A percentile compares a stretch with the other conserved stretches of the same genome.
These are phyloP conservation scores for Aureobasidium sp. DNA, from an alignment of 2,329 filamentous ascomycete species.

Conservation along the genomic window DNA sequence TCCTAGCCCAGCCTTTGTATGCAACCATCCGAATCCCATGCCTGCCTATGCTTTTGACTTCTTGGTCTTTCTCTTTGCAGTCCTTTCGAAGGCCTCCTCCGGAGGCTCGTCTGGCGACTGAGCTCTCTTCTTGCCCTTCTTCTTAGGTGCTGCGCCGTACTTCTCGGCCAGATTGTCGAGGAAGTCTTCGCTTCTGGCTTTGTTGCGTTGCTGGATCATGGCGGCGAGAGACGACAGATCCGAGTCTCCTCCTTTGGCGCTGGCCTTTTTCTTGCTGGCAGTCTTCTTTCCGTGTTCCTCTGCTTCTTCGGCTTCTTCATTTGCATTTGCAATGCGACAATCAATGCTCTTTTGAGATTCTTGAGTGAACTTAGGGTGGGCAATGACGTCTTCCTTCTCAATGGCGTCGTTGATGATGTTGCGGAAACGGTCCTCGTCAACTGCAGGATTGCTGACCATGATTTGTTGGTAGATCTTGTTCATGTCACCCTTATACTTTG, in stretches of 20 bases:
- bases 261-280: conserved; percentile 24
- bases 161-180: conserved; percentile 70
- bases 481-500: conserved; percentile 64
- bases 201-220: conserved; percentile 64
- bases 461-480: conserved; percentile 68
- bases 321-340: conserved; percentile 52
- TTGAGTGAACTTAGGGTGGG: conserved; percentile 60
- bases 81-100: conserved; percentile 53
- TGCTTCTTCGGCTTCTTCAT: conserved; percentile 63
- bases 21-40: not conserved
- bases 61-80: conserved; percentile 26
- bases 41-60: not conserved
- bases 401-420: conserved; percentile 76
- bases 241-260: conserved; percentile 31
- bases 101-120: conserved; percentile 45
- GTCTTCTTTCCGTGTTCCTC: conserved; percentile 64
- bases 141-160: conserved; percentile 45
- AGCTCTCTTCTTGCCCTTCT: conserved; percentile 33
- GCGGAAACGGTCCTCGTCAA: conserved; percentile 81
- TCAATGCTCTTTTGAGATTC: conserved; percentile 48
- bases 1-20: not conserved
- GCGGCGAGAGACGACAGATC: conserved; percentile 52
- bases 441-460: conserved; percentile 75
- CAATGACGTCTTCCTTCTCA: conserved; percentile 54
- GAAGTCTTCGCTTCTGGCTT: conserved; percentile 51